A percentile compares a stretch with the other conserved stretches of the same genome.
phyloP scores from a whole-genome alignment of 345 rosid species.

The Combretum micranthum region DNA sequence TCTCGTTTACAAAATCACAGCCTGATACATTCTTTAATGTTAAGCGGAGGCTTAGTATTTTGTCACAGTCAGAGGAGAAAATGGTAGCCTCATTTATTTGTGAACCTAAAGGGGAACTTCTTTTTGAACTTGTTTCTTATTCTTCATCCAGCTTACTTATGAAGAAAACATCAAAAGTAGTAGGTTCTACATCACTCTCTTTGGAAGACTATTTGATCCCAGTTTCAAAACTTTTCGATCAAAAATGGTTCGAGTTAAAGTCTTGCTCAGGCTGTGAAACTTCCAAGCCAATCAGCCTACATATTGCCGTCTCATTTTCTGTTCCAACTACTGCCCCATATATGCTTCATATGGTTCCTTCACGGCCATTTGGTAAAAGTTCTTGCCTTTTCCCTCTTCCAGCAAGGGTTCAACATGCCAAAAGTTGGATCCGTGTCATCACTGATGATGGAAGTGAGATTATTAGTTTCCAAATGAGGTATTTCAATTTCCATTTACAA shows the following conservation, averaged over 20 bases:
- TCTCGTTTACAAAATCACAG: constrained; percentile 56
- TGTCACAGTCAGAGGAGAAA: constrained; percentile 55
- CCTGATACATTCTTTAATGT: constrained; percentile 57
- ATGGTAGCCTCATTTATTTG: constrained; percentile 68
- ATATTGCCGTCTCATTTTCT: constrained; percentile 62
- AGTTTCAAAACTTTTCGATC: constrained; percentile 49
- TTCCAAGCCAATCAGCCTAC: constrained; percentile 45
- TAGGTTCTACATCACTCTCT: constrained; percentile 58
- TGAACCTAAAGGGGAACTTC: constrained; percentile 72
- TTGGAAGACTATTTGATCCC: constrained; percentile 57
- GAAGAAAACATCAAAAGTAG: constrained; percentile 27
- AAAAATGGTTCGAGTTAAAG: constrained; percentile 70
- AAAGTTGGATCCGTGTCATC: constrained; percentile 33
- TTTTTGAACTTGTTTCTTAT: constrained; percentile 58
- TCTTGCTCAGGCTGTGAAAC: constrained; percentile 31
- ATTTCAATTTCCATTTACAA: constrained; percentile 14
- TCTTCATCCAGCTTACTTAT: constrained; percentile 41
- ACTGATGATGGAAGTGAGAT: constrained; percentile 52
- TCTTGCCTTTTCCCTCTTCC: constrained; percentile 59
- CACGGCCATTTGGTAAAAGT: constrained; percentile 31
- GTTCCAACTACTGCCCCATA: constrained; percentile 51
- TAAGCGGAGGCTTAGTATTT: constrained; percentile 46
- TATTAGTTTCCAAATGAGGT: constrained; percentile 90
- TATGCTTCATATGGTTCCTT: constrained; percentile 42
- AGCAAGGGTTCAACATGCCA: constrained; percentile 36